These are phyloP conservation scores for Pseudonitzschia delicatissima DNA, from an alignment of 108 stramenopile species.

Conservation along the genomic window DNA sequence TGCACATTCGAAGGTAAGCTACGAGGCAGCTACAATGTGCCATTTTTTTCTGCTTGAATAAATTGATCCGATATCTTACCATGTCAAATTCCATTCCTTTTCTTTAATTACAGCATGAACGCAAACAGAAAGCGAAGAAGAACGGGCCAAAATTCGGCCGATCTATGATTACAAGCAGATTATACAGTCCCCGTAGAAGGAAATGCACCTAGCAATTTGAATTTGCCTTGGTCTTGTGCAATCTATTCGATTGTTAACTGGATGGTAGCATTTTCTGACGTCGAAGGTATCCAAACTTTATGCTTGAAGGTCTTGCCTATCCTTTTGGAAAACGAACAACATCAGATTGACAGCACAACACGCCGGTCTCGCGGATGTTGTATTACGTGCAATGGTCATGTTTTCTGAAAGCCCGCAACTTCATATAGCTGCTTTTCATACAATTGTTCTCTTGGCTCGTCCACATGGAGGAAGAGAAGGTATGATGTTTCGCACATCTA, in stretches of 20 bases:
- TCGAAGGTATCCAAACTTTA: slow-evolving; percentile 84
- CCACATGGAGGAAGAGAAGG: slow-evolving; percentile 92
- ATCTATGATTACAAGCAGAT: slow-evolving; percentile 68
- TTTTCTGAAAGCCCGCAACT: slow-evolving; percentile 76
- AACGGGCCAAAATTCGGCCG: slow-evolving; percentile 44
- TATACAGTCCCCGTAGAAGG: slow-evolving; percentile 51
- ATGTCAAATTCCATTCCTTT: not conserved
- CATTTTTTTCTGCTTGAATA: not conserved
- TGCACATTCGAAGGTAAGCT: not conserved
- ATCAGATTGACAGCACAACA: slow-evolving; percentile 75
- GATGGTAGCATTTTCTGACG: slow-evolving; percentile 84
- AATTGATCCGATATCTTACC: not conserved
- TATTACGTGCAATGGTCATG: slow-evolving; percentile 81
- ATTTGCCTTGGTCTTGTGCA: slow-evolving; percentile 82
- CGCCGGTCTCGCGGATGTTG: slow-evolving; percentile 74
- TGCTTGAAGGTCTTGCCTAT: slow-evolving; percentile 74
- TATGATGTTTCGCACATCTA: slow-evolving; percentile 84
- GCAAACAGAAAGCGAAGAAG: slow-evolving; percentile 10
- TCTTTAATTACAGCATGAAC: not conserved
- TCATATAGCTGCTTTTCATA: slow-evolving; percentile 84
- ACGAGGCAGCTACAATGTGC: not conserved
- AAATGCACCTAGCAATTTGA: slow-evolving; percentile 39
- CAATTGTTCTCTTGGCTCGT: slow-evolving; percentile 87
- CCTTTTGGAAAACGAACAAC: slow-evolving; percentile 78
- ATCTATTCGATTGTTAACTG: slow-evolving; percentile 88